Conservation (phyloP, 768 basidiomycete genomes). For the Mycena galericulata region DNA sequence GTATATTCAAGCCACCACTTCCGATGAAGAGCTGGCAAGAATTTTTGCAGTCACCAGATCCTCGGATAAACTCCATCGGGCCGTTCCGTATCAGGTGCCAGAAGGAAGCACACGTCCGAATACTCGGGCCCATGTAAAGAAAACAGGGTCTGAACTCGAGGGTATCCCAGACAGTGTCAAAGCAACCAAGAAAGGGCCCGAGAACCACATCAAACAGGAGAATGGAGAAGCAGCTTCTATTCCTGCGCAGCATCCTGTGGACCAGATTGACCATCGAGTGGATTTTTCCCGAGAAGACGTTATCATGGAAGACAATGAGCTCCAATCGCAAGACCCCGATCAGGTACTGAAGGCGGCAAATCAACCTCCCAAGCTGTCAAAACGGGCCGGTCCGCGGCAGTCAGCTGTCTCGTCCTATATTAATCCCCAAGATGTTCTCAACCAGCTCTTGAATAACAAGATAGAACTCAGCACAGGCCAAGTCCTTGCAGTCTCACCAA, state of each 20-base stretch:
- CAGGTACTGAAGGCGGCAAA: not conserved
- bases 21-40: slow-evolving; percentile 2
- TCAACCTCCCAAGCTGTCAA: not conserved
- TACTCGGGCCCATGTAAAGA: slow-evolving; percentile 11
- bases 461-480: not conserved
- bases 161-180: not conserved
- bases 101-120: not conserved
- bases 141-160: not conserved
- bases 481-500: not conserved
- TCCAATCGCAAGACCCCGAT: not conserved
- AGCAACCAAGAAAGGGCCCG: not conserved
- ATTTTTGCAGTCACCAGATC: slow-evolving; percentile 12
- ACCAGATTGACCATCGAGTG: not conserved
- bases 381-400: not conserved
- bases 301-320: slow-evolving; percentile 15
- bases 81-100: not conserved
- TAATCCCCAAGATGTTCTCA: slow-evolving; percentile 1
- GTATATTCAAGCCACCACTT: not conserved
- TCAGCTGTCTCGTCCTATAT: slow-evolving; percentile 9
- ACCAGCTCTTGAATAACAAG: not conserved
- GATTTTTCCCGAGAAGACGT: slow-evolving; percentile 8
- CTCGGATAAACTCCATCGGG: not conserved
- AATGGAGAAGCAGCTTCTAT: too few species aligned
- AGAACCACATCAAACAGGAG: not conserved
- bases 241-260: not conserved